Conservation (phyloP, 2,329 filamentous ascomycete genomes). For the Xylariaceae sp. region DNA sequence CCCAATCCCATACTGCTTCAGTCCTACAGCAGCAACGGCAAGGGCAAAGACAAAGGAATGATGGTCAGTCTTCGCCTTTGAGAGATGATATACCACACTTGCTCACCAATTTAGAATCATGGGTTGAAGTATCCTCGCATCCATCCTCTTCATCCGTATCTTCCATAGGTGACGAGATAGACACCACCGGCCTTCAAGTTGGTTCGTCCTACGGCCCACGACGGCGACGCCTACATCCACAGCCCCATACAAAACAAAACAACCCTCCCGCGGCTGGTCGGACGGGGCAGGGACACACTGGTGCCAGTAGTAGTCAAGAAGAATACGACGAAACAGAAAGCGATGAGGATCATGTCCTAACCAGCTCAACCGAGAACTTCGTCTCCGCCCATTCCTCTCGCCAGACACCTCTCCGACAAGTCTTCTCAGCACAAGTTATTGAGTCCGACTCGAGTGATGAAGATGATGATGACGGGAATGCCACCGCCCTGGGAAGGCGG, state of each 20-base stretch:
- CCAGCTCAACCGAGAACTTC: conserved; percentile 65
- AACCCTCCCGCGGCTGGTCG: conserved; percentile 47
- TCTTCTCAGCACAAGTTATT: conserved; percentile 47
- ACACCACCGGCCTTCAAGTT: conserved; percentile 85
- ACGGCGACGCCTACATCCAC: conserved; percentile 56
- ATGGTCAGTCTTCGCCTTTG: conserved; percentile 35
- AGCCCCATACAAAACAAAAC: conserved; percentile 43
- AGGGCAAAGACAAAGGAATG: conserved; percentile 26
- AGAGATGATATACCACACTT: conserved; percentile 18
- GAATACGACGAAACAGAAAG: conserved; percentile 94
- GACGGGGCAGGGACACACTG: conserved; percentile 47
- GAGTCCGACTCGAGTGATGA: conserved; percentile 55
- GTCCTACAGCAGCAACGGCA: conserved; percentile 31
- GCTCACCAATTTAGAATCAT: conserved; percentile 73
- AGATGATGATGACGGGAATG: conserved; percentile 75
- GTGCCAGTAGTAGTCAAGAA: conserved; percentile 78
- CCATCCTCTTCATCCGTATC: conserved; percentile 93
- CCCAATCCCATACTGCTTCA: conserved; percentile 26
- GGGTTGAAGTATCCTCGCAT: conserved; percentile 92
- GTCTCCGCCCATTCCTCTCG: conserved; percentile 38
- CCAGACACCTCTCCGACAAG: conserved; percentile 45
- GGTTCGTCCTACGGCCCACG: conserved; percentile 69
- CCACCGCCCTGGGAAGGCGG: conserved; percentile 74
- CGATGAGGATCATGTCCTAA: conserved; percentile 76
- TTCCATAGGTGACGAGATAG: conserved; percentile 84